Base-by-base conservation (phyloP, 257 asterid species). In the Jasminum sambac region DNA sequence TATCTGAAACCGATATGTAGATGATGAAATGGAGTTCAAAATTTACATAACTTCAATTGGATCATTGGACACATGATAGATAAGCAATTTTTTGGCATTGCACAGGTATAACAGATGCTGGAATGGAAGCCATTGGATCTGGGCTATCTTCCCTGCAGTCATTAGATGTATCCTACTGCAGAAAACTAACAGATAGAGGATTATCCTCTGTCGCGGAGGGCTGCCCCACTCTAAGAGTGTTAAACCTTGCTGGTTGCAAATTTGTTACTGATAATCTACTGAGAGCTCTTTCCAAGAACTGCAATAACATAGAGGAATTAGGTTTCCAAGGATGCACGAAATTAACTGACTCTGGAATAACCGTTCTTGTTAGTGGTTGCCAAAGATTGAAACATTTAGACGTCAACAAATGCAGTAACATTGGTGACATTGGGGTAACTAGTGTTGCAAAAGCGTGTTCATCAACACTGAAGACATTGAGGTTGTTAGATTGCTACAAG, bases 141-240 rank as follows among this genome's bases (percentile, higher is more conserved):
- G 82, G 89, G 77, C 88, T 94, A 62, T 83, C 82, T 71, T 80
- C 72, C 74, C 79, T 94, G 55, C 93, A 84, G 79, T 88, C 85
- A 65, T 77, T 94, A 66, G 99, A 94, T 63, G 95, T 86, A 38
- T 89, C 98, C 68, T 77, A 89, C 82, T 91, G 99, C 87, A 85
- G 96, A 78, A 91, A 88, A 82, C 79, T 94, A 43, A 86, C 96
- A 0, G 96, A 91, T 77, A 83, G 84, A 86, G 99, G 99, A 11
- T 76, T 94, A 43, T 81, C 95, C 46, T 82, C 88, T 68, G 82
- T 94, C 69, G 95, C 93, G 8, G 76, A 79, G 68, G 91, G 96
- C 36, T 91, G 96, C 71, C 85, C 14, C 40, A 90, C 82, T 76
- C 81, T 91, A 70, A 86, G 84, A 83, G 74, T 80, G 65, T 82